Evolutionary conservation across 2,329 filamentous ascomycete species (phyloP), one percentile per base, ranked within the genome.

Genomic region (Fusarium ramigenum): DNA sequence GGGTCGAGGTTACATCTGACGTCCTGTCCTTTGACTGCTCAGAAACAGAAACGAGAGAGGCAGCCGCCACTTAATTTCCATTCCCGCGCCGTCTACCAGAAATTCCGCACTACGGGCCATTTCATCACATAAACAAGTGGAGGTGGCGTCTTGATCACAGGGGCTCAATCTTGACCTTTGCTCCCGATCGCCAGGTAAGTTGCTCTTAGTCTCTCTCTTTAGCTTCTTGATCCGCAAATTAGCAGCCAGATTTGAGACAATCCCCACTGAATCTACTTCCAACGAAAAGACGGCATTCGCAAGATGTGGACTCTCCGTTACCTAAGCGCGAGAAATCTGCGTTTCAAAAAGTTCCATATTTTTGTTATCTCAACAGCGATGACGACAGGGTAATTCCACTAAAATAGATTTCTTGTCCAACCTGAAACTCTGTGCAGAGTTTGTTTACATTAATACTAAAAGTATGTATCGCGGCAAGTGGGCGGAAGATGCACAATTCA

Each of bases 131-230:
- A 36, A 19, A 23, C 19, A 39, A 34, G 52, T 69, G 59, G 66
- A 39, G 28, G 44, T 69, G 59, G 66, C 66, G 66, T 18, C 16
- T 47, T 44, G 42, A 34, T 69, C 36, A 57, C 65, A 69, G 66
- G 59, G 66, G 50, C 30, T 23, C 42, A 50, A 44, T 53, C 50
- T 53, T n/a, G 32, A n/a, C 25, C 16, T 34, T 49, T 28, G 43
- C 37, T 36, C 43, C 66, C 66, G 59, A 69, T 70, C 59, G 52
- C 43, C 66, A 60, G 40, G 42, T 32, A 49, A 32, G 36, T 37
- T 37, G 16, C 36, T 37, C 25, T 25, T 37, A 37, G 36, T 18
- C 36, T 37, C 36, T 15, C 23, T 15, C 40, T 3, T 46, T 46
- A 39, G 39, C 58, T 50, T 10, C 23, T n/a, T 21, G 34, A 62